Evolutionary conservation across 2,329 filamentous ascomycete species (phyloP), one percentile per base, ranked within the genome.

Genomic region (Aspergillus clavatus): DNA sequence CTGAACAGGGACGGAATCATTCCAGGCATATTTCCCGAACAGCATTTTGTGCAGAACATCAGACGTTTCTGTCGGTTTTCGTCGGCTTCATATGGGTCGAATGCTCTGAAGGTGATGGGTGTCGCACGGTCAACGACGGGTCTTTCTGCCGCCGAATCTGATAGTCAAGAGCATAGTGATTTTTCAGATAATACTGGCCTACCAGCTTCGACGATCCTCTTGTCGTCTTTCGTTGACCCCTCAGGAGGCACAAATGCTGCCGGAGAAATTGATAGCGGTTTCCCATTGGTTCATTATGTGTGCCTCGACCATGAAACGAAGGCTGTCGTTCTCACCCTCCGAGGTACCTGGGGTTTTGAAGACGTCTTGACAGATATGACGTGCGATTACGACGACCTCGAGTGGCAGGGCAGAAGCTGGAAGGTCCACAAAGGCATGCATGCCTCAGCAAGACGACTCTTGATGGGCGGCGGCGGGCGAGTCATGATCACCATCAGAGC

Each of bases 401-500:
- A 62, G 47, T 69, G 84, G 82, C 75, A 80, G 46, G 82, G 81
- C 12, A 77, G 74, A 46, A 69, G 71, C 1, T 87, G 85, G 69
- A 81, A 83, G 52, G 84, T 87, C 0, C 84, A 88, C 65, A 87
- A 87, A 61, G 84, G 84, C 11, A 82, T 88, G 43, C 83, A 87
- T 59, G 83, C 84, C 0, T 87, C 84, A 1, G 84, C 84, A 3
- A 75, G 79, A 16, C 77, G 84, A 8, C 72, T 88, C 0, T 69
- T 88, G 0, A 83, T 83, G 55, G 83, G 83, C 7, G 81, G 77
- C 38, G 83, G 86, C 39, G 82, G 82, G 1, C 74, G 79, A 21
- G 82, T 88, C 1, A 73, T 88, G 50, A 72, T 79, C 35, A 86
- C 81, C 0, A 75, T 88, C 14, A 79, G 79, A 56, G 77, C 81